Conservation (phyloP, 179 eudicot species). For the Silene vulgaris region DNA sequence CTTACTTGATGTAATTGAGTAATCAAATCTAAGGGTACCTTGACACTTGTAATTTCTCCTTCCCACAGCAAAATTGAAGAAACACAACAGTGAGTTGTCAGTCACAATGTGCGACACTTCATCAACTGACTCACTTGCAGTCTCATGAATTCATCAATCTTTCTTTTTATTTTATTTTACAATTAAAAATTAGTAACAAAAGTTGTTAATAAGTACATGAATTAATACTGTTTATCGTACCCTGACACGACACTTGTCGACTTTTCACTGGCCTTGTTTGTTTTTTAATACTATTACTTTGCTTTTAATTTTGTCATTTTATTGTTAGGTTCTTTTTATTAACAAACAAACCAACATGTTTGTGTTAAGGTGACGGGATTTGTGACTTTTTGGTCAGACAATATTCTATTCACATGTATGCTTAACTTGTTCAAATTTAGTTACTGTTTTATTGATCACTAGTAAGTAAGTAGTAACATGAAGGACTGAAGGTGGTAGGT, state of each 20-base stretch:
- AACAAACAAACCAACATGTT: too few relatives aligned
- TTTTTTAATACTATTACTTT: not conserved
- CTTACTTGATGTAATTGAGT: too few relatives aligned
- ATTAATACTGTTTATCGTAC: constrained; percentile 7
- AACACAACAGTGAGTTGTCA: constrained; percentile 21
- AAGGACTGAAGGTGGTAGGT: too few relatives aligned
- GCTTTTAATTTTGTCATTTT: not conserved
- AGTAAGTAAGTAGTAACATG: too few relatives aligned
- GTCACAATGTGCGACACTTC: constrained; percentile 19
- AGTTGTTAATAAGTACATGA: not conserved
- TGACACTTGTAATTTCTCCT: not conserved
- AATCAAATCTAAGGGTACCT: not conserved
- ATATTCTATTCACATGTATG: too few relatives aligned
- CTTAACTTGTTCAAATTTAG: too few relatives aligned
- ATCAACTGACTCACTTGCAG: constrained; percentile 10
- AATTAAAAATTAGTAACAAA: not conserved
- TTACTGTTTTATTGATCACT: too few relatives aligned
- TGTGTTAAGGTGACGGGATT: too few relatives aligned
- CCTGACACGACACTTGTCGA: constrained; percentile 28
- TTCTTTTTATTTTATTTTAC: not conserved
- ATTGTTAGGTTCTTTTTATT: too few relatives aligned
- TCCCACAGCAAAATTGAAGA: not conserved
- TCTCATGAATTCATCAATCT: constrained; percentile 5
- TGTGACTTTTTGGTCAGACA: too few relatives aligned
- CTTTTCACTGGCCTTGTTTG: not conserved